Evolutionary conservation across 768 basidiomycete genomes (phyloP).

Genomic region (Dioszegia crocea): DNA sequence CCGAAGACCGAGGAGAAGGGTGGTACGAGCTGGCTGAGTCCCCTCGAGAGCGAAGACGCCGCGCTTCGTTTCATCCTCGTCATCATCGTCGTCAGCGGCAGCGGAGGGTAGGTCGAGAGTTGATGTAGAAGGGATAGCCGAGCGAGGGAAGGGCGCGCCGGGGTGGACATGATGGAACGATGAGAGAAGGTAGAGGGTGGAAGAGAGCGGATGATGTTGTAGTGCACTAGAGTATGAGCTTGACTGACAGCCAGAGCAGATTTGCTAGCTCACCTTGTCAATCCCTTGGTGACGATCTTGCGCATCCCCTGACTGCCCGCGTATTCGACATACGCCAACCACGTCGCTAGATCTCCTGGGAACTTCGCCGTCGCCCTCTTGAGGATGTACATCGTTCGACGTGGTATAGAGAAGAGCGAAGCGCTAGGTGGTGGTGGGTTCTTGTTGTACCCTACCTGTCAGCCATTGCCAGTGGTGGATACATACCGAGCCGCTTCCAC

Average conservation of each 20-base stretch:
- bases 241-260: neutral
- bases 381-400: conserved; percentile 81
- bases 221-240: conserved; percentile 59
- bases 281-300: conserved; percentile 72
- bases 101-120: conserved; percentile 25
- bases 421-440: conserved; percentile 59
- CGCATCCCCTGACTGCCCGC: conserved; percentile 75
- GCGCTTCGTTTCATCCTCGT: conserved; percentile 13
- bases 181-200: conserved; percentile 75
- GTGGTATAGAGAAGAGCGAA: conserved; percentile 78
- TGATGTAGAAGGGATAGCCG: conserved; percentile 34
- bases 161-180: conserved; percentile 77
- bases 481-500: conserved; percentile 65
- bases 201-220: conserved; percentile 75
- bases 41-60: conserved; percentile 47
- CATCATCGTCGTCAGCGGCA: conserved; percentile 3
- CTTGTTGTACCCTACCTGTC: conserved; percentile 29
- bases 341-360: conserved; percentile 77
- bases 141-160: conserved; percentile 57
- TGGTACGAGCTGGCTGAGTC: conserved; percentile 63
- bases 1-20: conserved; percentile 80
- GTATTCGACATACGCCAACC: conserved; percentile 82
- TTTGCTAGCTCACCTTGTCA: conserved; percentile 60
- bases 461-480: neutral
- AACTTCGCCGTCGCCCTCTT: conserved; percentile 85